Evolutionary conservation across 106 monocot genomes (phyloP), one percentile per base, ranked within the genome.

Genomic region (Allium sativum): DNA sequence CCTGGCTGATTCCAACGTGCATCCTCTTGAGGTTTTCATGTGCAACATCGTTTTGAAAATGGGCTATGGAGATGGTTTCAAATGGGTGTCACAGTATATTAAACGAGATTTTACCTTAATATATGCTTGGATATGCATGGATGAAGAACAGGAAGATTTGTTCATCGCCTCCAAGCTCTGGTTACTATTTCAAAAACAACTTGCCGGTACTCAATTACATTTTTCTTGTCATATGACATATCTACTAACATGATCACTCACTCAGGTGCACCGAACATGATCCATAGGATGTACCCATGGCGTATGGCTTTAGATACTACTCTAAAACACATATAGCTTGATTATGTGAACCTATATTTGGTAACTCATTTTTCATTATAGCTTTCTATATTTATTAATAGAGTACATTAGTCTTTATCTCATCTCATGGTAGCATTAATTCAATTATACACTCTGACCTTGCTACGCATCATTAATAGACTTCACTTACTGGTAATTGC

Each of bases 161-260:
- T 82, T 81, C 16, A 86, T 82, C 63, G 82, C 82, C 16, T 81
- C 86, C 10, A 81, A 81, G 20, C 66, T 86, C n/a, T 86, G 78
- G 81, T 85, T 44, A 14, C 31, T 1, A 31, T 31, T 5, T 31
- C 31, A 31, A 2, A 31, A 31, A 0, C 31, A 31, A 31, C 31
- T 31, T 31, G 5, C 5, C 31, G 5, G 2, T 3, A 31, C 31
- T 31, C 31, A 31, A 31, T 31, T 31, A 31, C n/a, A n/a, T n/a
- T 1, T 5, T 31, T 2, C 5, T 31, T 31, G 31, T 31, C 31
- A 2, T 31, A 31, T 31, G 5, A 31, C 31, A 31, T 31, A 31
- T 31, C 5, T 31, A 31, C 31, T 5, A 31, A 31, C 31, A 1
- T 3, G 31, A 31, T 31, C 31, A 31, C 31, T 31, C 31, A 31